A percentile compares a stretch with the other conserved stretches of the same genome.
Conservation (phyloP, 192 early-diverging fungal species). For the Thoreauomyces humboldtii region DNA sequence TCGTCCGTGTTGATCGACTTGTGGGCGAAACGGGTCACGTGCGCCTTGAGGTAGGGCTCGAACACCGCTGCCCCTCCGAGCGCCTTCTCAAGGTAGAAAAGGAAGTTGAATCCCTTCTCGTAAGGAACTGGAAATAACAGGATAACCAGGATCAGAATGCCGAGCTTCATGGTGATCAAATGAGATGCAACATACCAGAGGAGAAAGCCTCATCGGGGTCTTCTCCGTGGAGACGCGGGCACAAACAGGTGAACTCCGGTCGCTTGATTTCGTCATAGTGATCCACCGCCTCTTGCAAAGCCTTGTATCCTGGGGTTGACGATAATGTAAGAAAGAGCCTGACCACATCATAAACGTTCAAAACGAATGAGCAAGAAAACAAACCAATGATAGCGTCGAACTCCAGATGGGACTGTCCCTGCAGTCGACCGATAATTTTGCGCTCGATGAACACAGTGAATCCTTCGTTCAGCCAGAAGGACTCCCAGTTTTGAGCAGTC, state of each 20-base stretch:
- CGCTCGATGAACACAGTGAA: slow-evolving; percentile 92
- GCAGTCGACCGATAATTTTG: slow-evolving; percentile 73
- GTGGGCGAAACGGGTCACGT: slow-evolving; percentile 81
- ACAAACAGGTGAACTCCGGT: slow-evolving; percentile 54
- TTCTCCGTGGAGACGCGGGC: slow-evolving; percentile 67
- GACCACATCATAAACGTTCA: no score
- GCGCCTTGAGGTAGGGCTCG: slow-evolving; percentile 35
- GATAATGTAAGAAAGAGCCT: no score
- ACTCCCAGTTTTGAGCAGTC: slow-evolving; percentile 39
- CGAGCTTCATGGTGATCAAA: background rate
- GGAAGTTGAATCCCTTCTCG: slow-evolving; percentile 94
- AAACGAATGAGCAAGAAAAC: no score
- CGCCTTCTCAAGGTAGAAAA: slow-evolving; percentile 87
- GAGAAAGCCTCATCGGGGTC: slow-evolving; percentile 76
- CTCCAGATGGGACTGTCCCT: slow-evolving; percentile 74
- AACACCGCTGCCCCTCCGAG: slow-evolving; percentile 84
- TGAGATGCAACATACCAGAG: background rate
- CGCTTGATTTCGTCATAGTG: slow-evolving; percentile 38
- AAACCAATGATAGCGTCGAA: slow-evolving; percentile 85
- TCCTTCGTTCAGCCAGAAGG: slow-evolving; percentile 84
- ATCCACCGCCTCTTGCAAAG: slow-evolving; percentile 60
- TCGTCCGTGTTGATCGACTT: slow-evolving; percentile 85
- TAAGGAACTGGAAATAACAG: slow-evolving; percentile 38
- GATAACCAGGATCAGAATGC: background rate
- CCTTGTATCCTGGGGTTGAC: no score